Evolutionary conservation across 1,139 yeast species (phyloP).

Genomic region (Yamadazyma friedrichii): DNA sequence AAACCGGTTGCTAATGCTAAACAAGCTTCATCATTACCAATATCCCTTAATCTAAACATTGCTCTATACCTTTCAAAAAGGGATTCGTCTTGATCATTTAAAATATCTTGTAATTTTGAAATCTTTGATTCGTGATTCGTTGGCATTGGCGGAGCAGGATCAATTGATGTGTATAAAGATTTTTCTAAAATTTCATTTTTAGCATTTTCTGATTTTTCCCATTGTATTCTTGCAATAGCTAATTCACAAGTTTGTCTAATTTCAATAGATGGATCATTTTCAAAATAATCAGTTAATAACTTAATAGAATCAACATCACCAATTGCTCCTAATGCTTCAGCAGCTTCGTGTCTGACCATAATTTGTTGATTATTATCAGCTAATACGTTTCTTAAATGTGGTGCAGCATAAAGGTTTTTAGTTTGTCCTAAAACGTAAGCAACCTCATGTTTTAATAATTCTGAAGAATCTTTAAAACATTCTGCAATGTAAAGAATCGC

Average conservation of each 20-base stretch:
- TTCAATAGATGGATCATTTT: slow-evolving; percentile 78
- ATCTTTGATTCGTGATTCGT: slow-evolving; percentile 55
- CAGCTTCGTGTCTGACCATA: slow-evolving; percentile 99
- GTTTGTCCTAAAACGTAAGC: slow-evolving; percentile 99
- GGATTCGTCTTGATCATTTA: slow-evolving; percentile 76
- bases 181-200: slow-evolving; percentile 66
- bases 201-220: slow-evolving; percentile 76
- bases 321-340: slow-evolving; percentile 96
- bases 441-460: slow-evolving; percentile 92
- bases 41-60: slow-evolving; percentile 95
- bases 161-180: slow-evolving; percentile 83
- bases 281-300: slow-evolving; percentile 59
- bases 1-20: slow-evolving; percentile 90
- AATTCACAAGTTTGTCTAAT: slow-evolving; percentile 97
- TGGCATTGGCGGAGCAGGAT: slow-evolving; percentile 97
- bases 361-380: slow-evolving; percentile 69
- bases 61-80: slow-evolving; percentile 96
- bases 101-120: slow-evolving; percentile 60
- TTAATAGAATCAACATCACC: slow-evolving; percentile 79
- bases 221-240: slow-evolving; percentile 89
- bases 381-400: slow-evolving; percentile 71
- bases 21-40: slow-evolving; percentile 91
- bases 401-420: slow-evolving; percentile 74
- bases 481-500: slow-evolving; percentile 88
- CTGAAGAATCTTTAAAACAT: slow-evolving; percentile 79